Conservation (phyloP, 2,329 filamentous ascomycete genomes). For the Phyllosticta paracitricarpa region DNA sequence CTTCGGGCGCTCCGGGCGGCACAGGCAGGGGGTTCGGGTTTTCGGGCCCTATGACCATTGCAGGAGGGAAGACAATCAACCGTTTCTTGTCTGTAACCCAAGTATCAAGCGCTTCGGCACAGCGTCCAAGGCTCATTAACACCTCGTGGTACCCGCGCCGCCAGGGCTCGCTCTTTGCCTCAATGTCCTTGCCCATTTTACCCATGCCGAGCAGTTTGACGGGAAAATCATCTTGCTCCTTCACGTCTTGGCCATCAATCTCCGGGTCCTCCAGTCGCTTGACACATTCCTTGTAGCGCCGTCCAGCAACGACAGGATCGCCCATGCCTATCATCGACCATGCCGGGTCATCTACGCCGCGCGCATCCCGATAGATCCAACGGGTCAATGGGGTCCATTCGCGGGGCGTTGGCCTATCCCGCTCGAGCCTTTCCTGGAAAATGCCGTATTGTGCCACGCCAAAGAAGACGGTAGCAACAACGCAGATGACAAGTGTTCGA, state of each 20-base stretch:
- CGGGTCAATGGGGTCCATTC: constrained; percentile 71
- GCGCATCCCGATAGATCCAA: constrained; percentile 55
- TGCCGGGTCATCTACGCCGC: constrained; percentile 48
- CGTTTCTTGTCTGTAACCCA: constrained; percentile 62
- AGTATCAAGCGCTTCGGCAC: constrained; percentile 72
- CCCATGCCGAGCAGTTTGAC: constrained; percentile 25
- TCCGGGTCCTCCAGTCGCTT: constrained; percentile 58
- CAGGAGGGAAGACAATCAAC: constrained; percentile 57
- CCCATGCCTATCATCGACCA: constrained; percentile 43
- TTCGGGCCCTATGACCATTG: constrained; percentile 69
- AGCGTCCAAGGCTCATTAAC: constrained; percentile 65
- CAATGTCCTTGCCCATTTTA: constrained; percentile 55
- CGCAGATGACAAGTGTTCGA: neutral
- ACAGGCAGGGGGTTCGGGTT: constrained; percentile 72
- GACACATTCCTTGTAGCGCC: constrained; percentile 50
- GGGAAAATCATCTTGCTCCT: constrained; percentile 46
- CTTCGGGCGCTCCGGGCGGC: constrained; percentile 50
- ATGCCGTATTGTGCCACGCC: constrained; percentile 55
- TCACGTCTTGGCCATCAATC: constrained; percentile 57
- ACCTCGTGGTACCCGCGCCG: constrained; percentile 74
- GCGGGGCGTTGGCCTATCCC: constrained; percentile 65
- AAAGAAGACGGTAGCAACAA: constrained; percentile 45
- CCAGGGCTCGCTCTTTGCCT: constrained; percentile 72
- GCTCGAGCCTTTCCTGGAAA: constrained; percentile 65
- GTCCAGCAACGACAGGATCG: constrained; percentile 62